Evolutionary conservation across 2,329 filamentous ascomycete genomes (phyloP).

Genomic region (Davidsoniella eucalypti): DNA sequence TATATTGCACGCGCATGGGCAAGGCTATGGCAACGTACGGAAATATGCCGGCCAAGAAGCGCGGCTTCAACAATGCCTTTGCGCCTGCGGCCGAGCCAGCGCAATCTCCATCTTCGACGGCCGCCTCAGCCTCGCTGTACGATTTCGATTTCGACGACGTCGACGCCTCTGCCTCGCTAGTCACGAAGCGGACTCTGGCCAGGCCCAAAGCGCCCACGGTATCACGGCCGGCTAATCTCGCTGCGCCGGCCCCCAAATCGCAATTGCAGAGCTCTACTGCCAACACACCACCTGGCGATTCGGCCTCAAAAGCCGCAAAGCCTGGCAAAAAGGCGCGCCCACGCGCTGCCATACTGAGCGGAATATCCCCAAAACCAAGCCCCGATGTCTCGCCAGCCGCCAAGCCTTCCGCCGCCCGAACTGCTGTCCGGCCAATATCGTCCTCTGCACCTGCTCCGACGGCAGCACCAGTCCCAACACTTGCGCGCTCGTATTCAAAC

Average conservation of each 20-base stretch:
- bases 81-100: slow-evolving; percentile 7
- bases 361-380: not conserved
- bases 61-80: slow-evolving; percentile 13
- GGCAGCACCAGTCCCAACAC: not conserved
- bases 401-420: not conserved
- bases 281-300: slow-evolving; percentile 15
- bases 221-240: not conserved
- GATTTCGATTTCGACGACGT: slow-evolving; percentile 12
- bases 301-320: slow-evolving; percentile 13
- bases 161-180: slow-evolving; percentile 4
- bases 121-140: slow-evolving; percentile 10
- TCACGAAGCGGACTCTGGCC: slow-evolving; percentile 1
- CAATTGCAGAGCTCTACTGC: not conserved
- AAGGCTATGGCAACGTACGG: slow-evolving; percentile 8
- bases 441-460: not conserved
- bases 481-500: slow-evolving; percentile 5
- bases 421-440: not conserved
- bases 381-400: not conserved
- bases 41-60: slow-evolving; percentile 14
- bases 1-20: not conserved
- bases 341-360: slow-evolving; percentile 2
- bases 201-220: slow-evolving; percentile 6
- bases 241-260: not conserved
- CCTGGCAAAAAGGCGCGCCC: slow-evolving; percentile 8
- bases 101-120: slow-evolving; percentile 5